These are phyloP conservation scores for Globisporangium lucens DNA, from an alignment of 352 stramenopile genomes.

Conservation along the genomic window DNA sequence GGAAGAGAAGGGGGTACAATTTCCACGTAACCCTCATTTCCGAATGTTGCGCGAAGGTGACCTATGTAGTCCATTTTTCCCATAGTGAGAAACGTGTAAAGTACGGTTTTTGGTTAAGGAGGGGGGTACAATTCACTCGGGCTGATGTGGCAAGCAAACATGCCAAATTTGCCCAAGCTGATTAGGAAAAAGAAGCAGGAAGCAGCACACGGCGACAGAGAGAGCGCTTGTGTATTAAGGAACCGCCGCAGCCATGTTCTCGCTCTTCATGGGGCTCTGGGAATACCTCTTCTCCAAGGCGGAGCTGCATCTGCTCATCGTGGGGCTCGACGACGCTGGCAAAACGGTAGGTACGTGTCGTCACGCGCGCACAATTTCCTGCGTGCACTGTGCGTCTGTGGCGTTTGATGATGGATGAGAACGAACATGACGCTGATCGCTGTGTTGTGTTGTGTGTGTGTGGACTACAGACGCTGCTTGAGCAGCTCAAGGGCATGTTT, in stretches of 20 bases:
- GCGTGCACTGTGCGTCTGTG: not conserved
- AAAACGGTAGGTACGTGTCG: conserved; percentile 85
- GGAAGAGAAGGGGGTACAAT: not conserved
- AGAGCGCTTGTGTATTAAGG: not conserved
- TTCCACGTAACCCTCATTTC: not conserved
- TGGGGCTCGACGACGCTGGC: conserved; percentile 89
- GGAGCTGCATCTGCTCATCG: conserved; percentile 90
- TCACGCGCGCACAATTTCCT: not conserved
- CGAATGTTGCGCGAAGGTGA: conserved; percentile 6
- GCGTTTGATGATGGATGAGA: not conserved
- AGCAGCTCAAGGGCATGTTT: conserved; percentile 90
- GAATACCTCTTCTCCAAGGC: conserved; percentile 83
- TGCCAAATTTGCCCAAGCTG: not conserved
- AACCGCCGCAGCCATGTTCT: conserved; percentile 60
- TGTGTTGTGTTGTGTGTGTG: not conserved
- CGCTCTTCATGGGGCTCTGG: conserved; percentile 78
- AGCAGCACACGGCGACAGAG: not conserved
- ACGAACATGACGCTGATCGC: not conserved
- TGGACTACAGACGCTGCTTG: conserved; percentile 70
- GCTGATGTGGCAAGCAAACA: conserved; percentile 1
- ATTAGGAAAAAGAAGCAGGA: not conserved
- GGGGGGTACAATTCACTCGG: not conserved
- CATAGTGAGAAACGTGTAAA: not conserved
- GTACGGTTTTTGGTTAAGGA: not conserved
- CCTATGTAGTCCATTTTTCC: not conserved